Evolutionary conservation across 495 filamentous ascomycete genomes (phyloP), one percentile per base, ranked within the genome.

Genomic region (Rusavskia elegans): DNA sequence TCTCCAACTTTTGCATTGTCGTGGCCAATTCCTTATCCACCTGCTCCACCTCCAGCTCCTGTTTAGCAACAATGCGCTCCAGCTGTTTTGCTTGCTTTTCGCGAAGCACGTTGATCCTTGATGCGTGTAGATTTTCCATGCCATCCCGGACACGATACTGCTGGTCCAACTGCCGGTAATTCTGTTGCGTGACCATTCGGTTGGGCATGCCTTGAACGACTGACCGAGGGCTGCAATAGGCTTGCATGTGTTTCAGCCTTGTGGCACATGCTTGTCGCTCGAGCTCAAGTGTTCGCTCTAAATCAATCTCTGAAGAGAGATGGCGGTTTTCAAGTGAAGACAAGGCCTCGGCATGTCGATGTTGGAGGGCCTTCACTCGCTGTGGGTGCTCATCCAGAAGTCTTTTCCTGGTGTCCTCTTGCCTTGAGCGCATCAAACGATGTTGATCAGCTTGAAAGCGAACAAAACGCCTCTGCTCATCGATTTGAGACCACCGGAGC

Each of bases 51-150:
- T 92, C 84, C 23, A 65, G 65, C 48, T 77, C 75, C 65, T 89
- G 84, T 25, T 81, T 74, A 30, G 71, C 71, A 3, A 78, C 67
- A 5, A 87, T 69, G 54, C 82, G 78, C 57, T 84, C 80, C 53
- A 84, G 69, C 46, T 80, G 71, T 56, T 82, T 75, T 4, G 80
- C 80, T 58, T 92, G 86, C 44, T 79, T 79, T 52, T 87, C 86
- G 7, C 86, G 73, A 52, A 92, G 74, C 1, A 89, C 84, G 55
- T 90, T 87, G 66, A 92, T 85, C 53, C 81, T 80, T 17, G 78
- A 70, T 44, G 80, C 73, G 56, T 89, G 84, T 2, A 84, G 75
- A 13, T 77, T 73, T 46, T 80, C 78, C 78, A 89, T 81, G 48
- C 78, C 72, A 56, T 83, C 79, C 40, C 83, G 76, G 37, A 77